Base-by-base conservation (phyloP, 805 yeast genomes). In the Yarrowia yakushimensis region DNA sequence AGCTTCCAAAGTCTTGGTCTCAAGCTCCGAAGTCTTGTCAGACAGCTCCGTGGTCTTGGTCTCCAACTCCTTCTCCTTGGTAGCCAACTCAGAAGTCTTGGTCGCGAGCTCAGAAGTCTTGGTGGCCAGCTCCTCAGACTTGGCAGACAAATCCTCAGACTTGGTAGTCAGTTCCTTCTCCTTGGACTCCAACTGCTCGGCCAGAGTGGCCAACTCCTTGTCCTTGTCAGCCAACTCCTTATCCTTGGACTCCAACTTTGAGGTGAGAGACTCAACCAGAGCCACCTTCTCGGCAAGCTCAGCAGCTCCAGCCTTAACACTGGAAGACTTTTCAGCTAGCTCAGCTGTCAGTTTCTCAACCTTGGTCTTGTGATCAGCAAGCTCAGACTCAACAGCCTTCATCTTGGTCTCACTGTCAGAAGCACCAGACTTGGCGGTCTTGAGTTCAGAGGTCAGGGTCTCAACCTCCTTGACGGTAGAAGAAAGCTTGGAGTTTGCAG, bases 361-460 rank as follows among this genome's bases (percentile, higher is more conserved):
- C 30, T 62, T 46, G 27, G 18, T 7, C 57, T 42, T 54, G 25
- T 41, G 41, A 12, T 63, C 54, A 5, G 65, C 41, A 31, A 41
- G 36, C 27, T 63, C 63, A 12, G 65, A 22, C 17, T 55, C 41
- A 3, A 31, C 20, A 30, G 42, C 25, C 27, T 17, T 45, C 42
- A 31, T 61, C 46, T 30, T 64, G 60, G 63, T 62, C 34, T 62
- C 60, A 2, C 60, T 64, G 39, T 65, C 65, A 8, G 43, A 30
- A 34, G 22, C 59, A 12, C 28, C 42, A 62, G 64, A 25, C 65
- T 52, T 23, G 65, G 37, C 28, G 54, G 34, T 13, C 37, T 55
- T 15, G 41, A 30, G 23, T 57, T 57, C 20, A 17, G 20, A 15
- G 25, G 42, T 23, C 46, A 59, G 50, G 63, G 37, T 6, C 59